Evolutionary conservation across 306 rosid genomes (phyloP).

Genomic region (Quercus ilex): DNA sequence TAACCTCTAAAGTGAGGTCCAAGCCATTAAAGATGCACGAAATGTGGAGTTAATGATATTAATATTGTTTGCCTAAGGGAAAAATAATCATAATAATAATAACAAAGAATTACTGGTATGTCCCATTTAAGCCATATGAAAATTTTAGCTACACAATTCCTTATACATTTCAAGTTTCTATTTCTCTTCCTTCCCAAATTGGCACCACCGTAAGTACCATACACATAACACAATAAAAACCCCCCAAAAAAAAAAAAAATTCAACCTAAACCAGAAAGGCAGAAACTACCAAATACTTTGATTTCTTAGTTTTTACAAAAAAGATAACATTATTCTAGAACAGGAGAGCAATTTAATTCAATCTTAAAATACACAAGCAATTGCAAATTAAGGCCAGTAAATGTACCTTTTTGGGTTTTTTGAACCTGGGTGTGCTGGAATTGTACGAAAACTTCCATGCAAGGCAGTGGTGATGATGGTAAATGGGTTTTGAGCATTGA

Average conservation of each 20-base stretch:
- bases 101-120: not conserved
- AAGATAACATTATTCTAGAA: not conserved
- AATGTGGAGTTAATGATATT: not conserved
- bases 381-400: not conserved
- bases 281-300: too few relatives aligned
- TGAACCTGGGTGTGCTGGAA: not conserved
- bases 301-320: not conserved
- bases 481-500: not conserved
- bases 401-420: not conserved
- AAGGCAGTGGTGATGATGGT: not conserved
- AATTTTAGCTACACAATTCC: not conserved
- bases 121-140: not conserved
- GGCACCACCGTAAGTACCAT: not conserved
- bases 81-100: not conserved
- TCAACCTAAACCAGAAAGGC: not conserved
- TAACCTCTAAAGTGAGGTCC: not conserved
- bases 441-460: slow-evolving; percentile 9
- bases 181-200: not conserved
- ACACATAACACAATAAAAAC: not conserved
- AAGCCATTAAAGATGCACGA: not conserved
- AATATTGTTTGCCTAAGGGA: not conserved
- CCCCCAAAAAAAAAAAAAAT: too few relatives aligned
- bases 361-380: not conserved
- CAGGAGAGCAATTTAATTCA: not conserved
- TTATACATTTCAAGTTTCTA: not conserved